Base-by-base conservation (phyloP, 1,139 yeast species). In the Blastobotrys apis region DNA sequence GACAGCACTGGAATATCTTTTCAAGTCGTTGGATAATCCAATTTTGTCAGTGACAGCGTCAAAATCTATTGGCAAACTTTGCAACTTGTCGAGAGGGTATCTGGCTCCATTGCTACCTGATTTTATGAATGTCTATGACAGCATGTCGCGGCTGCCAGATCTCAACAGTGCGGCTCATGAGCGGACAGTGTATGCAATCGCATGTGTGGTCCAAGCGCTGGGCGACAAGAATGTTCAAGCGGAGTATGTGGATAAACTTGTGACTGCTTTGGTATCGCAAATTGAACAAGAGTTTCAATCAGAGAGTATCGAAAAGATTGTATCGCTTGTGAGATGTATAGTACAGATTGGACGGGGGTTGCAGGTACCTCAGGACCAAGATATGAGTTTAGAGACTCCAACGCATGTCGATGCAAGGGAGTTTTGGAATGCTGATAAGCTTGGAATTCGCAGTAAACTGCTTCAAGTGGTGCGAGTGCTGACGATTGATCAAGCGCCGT, bases 291-390 rank as follows among this genome's bases (percentile, higher is more conserved):
- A 37, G 16, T 30, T 44, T 20, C 9, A 31, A 17, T 32, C 21
- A 9, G 22, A 46, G 2, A 15, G 19, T n/a, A 39, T 49, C 19
- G 49, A 45, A 16, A 26, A 43, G 20, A 37, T 50, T 9, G 49
- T 70, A 3, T 79, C 87, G 29, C 62, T 85, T 37, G 64, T 84
- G 25, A 66, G 75, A 8, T 84, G 88, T 58, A 62, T 86, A 0
- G 72, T 72, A 17, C 85, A 82, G 46, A 65, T 85, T 12, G 92
- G 88, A 0, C 81, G 78, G 47, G 87, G 90, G 0, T 65, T 83
- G 53, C 65, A 61, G 37, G 49, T 57, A 23, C 60, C 65, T 1
- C 63, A 60, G 51, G 67, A 58, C 41, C 52, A 35, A 50, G 53
- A 49, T 59, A 71, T 69, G 6, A 38, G 45, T 3, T 23, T 47